Percentiles rank a stretch among this genome's conserved stretches.
phyloP scores from a whole-genome alignment of 129 eudicot genomes.

The Tagetes erecta region DNA sequence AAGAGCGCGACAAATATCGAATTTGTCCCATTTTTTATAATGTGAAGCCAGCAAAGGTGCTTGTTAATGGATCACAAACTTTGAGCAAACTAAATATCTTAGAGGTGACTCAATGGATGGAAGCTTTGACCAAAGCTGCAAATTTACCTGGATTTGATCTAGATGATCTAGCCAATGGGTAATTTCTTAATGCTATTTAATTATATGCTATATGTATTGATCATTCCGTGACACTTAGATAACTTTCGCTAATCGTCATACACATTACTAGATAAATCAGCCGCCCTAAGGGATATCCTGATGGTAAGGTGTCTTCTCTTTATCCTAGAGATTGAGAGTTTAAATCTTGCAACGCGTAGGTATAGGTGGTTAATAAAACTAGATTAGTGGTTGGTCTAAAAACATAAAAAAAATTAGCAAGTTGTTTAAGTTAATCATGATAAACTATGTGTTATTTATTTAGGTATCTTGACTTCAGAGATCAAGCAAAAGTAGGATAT shows the following conservation, averaged over 20 bases:
- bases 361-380: too few species aligned
- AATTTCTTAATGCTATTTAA: slow-evolving; percentile 1
- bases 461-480: not conserved
- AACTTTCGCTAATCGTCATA: too few species aligned
- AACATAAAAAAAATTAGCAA: too few species aligned
- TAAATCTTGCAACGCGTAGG: too few species aligned
- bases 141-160: slow-evolving; percentile 39
- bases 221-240: too few species aligned
- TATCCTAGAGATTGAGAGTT: too few species aligned
- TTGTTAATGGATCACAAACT: slow-evolving; percentile 1
- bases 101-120: slow-evolving; percentile 28
- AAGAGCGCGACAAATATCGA: slow-evolving; percentile 10
- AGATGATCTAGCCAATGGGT: slow-evolving; percentile 30
- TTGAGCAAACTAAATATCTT: slow-evolving; percentile 7
- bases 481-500: not conserved
- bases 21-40: slow-evolving; percentile 20
- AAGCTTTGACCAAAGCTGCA: slow-evolving; percentile 36
- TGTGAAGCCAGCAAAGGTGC: slow-evolving; percentile 22
- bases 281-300: too few species aligned
- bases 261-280: too few species aligned
- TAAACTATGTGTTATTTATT: not conserved
- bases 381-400: too few species aligned
- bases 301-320: too few species aligned
- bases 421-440: not conserved
- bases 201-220: not conserved